Percentiles rank a stretch among this genome's conserved stretches.
Conservation (phyloP, 1,284 basidiomycete genomes). For the Leccinum pachyderme region DNA sequence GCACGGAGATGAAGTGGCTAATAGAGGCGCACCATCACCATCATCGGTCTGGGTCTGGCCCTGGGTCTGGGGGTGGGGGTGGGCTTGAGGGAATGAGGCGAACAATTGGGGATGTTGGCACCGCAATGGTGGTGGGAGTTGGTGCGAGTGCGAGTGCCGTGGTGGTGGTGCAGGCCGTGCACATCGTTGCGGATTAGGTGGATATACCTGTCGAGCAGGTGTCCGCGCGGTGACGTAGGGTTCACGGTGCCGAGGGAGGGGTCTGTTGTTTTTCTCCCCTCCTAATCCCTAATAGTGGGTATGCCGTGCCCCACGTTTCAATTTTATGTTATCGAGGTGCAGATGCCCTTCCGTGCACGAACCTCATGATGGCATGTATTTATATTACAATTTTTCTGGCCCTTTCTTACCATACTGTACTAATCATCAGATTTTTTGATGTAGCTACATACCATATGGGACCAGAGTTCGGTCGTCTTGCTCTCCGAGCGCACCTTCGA, state of each 20-base stretch:
- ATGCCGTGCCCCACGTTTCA: not conserved
- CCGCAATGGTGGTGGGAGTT: conserved; percentile 48
- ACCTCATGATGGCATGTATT: not conserved
- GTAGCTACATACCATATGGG: not conserved
- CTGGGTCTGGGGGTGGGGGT: conserved; percentile 2
- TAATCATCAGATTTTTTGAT: not conserved
- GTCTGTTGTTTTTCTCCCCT: not conserved
- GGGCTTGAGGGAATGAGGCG: conserved; percentile 51
- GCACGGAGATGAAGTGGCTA: conserved; percentile 57
- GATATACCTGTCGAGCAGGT: not conserved
- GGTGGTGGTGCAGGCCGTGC: conserved; percentile 28
- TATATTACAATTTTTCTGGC: not conserved
- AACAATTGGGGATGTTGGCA: conserved; percentile 76
- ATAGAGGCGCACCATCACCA: conserved; percentile 38
- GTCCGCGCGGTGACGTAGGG: not conserved
- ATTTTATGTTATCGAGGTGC: not conserved
- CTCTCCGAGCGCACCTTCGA: not conserved
- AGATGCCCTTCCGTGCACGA: not conserved
- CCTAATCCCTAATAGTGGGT: not conserved
- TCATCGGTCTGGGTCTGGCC: conserved; percentile 33
- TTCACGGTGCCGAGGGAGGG: too few species aligned
- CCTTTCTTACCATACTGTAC: not conserved
- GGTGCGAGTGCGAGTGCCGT: conserved; percentile 22
- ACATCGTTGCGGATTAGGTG: not conserved
- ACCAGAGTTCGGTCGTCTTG: not conserved